Conservation (phyloP, 1,284 basidiomycete genomes). For the Rhodofomes roseus region DNA sequence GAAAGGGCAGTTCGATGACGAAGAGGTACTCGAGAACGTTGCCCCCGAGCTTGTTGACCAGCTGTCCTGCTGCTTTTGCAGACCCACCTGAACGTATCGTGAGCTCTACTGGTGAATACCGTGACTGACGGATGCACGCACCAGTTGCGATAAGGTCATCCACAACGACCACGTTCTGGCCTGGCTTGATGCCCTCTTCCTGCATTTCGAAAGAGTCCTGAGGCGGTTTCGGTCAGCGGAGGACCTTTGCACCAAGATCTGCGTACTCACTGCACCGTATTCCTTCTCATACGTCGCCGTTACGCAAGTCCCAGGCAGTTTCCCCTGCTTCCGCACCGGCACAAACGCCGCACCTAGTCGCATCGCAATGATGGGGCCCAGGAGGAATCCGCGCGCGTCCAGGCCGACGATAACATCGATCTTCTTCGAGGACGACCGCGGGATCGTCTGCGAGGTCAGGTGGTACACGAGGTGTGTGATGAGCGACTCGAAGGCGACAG, state of each 20-base stretch:
- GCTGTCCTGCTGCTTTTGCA: constrained; percentile 90
- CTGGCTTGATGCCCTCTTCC: constrained; percentile 76
- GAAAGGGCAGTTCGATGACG: constrained; percentile 85
- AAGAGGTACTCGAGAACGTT: constrained; percentile 93
- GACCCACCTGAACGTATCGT: constrained; percentile 71
- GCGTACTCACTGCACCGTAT: constrained; percentile 72
- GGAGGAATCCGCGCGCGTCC: constrained; percentile 94
- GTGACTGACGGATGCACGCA: constrained; percentile 27
- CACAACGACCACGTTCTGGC: constrained; percentile 85
- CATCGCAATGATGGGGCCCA: constrained; percentile 91
- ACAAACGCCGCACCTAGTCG: constrained; percentile 94
- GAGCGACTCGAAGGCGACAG: constrained; percentile 83
- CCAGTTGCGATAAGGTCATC: constrained; percentile 98
- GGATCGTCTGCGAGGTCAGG: constrained; percentile 75
- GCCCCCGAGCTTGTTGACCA: constrained; percentile 81
- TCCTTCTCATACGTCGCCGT: constrained; percentile 88
- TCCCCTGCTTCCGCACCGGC: constrained; percentile 92
- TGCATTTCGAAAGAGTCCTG: constrained; percentile 97
- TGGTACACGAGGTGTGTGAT: constrained; percentile 90
- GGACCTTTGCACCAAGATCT: not conserved
- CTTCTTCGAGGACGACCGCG: constrained; percentile 56
- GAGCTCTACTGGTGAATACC: not conserved
- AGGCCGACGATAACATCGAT: constrained; percentile 95
- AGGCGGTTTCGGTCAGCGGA: too few relatives aligned
- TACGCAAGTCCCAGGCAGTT: constrained; percentile 86